A percentile compares a stretch with the other conserved stretches of the same genome.
Conservation (phyloP, 331 rosid genomes). For the Quercus phellos region DNA sequence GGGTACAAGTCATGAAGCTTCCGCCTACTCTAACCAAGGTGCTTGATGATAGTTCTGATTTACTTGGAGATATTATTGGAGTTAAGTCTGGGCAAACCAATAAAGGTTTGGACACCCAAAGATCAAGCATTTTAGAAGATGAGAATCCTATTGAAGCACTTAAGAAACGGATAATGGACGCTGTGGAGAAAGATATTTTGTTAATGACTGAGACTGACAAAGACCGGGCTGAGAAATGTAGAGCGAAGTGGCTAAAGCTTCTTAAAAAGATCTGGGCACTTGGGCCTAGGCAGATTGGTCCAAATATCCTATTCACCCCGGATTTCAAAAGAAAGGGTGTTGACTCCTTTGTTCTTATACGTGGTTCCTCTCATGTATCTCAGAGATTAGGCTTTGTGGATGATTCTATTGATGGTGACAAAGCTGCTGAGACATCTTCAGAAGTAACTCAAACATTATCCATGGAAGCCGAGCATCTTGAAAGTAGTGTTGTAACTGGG, state of each 20-base stretch:
- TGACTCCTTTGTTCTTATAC: constrained; percentile 44
- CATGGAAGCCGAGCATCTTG: constrained; percentile 61
- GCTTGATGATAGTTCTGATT: constrained; percentile 63
- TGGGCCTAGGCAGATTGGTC: constrained; percentile 69
- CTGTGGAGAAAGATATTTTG: constrained; percentile 47
- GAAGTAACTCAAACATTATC: constrained; percentile 29
- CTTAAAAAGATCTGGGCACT: constrained; percentile 76
- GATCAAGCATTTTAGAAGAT: constrained; percentile 29
- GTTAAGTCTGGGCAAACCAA: constrained; percentile 39
- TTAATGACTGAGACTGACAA: constrained; percentile 46
- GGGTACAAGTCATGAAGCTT: constrained; percentile 66
- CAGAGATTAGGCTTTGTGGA: constrained; percentile 50
- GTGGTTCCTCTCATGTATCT: constrained; percentile 43
- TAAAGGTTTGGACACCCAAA: constrained; percentile 42
- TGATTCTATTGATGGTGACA: constrained; percentile 21
- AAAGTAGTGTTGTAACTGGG: constrained; percentile 63
- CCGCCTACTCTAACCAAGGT: constrained; percentile 58
- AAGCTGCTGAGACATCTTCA: constrained; percentile 35
- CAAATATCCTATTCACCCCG: constrained; percentile 61
- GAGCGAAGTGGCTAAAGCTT: constrained; percentile 58
- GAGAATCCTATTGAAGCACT: constrained; percentile 48
- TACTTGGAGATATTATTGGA: constrained; percentile 57
- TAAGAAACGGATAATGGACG: constrained; percentile 55
- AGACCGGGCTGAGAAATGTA: constrained; percentile 50
- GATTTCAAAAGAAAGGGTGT: constrained; percentile 38